These are phyloP conservation scores for Aureobasidium melanogenum DNA, from an alignment of 2,329 filamentous ascomycete genomes.

Conservation along the genomic window DNA sequence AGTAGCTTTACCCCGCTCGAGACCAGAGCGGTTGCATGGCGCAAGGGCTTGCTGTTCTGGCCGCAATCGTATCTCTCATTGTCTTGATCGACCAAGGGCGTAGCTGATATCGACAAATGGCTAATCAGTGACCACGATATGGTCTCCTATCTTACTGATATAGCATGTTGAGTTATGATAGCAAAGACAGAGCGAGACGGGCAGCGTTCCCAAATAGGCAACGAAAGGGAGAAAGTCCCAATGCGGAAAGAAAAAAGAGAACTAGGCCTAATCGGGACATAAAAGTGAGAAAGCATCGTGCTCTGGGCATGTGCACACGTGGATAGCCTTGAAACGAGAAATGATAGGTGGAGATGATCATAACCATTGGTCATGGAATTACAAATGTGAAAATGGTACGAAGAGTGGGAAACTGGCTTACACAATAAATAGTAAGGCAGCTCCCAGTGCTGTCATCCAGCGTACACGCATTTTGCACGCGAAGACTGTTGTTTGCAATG, in stretches of 20 bases:
- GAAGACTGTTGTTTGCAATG: neutral
- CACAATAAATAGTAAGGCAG: neutral
- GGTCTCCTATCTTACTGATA: neutral
- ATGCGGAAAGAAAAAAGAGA: neutral
- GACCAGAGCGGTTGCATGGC: neutral
- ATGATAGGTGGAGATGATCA: neutral
- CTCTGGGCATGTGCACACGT: neutral
- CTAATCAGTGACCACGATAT: neutral
- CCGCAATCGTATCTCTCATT: neutral
- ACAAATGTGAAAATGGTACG: too few relatives aligned
- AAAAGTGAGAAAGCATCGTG: neutral
- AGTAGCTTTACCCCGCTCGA: constrained; percentile 2
- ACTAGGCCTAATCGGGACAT: neutral
- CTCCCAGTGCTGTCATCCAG: neutral
- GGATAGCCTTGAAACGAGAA: neutral
- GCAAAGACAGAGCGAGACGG: neutral
- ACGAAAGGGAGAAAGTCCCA: neutral
- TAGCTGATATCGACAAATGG: neutral
- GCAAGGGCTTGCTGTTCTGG: neutral
- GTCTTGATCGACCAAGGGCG: neutral
- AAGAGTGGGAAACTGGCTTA: neutral
- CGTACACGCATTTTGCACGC: neutral
- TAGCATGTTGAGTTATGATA: neutral
- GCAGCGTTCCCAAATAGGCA: neutral
- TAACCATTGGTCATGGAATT: neutral